Base-by-base conservation (phyloP, 371 early-diverging fungal genomes). In the Mortierella sp. region DNA sequence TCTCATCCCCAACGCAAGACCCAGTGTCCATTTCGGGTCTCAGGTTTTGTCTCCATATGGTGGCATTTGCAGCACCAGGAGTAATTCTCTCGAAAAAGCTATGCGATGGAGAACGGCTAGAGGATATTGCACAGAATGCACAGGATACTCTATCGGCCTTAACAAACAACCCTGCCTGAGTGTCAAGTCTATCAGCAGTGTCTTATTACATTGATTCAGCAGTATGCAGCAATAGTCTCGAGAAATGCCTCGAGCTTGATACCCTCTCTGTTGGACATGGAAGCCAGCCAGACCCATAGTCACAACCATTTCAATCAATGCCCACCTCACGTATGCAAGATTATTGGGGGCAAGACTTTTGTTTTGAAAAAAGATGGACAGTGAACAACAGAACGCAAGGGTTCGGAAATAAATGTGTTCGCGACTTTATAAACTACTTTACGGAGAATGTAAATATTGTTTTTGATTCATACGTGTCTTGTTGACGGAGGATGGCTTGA, bases 401-500 rank as follows among this genome's bases (percentile, higher is more conserved):
- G 15, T 10, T 4, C 15, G 10, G 43, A 15, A 43, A 43, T 43
- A 43, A 43, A 43, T 43, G 15, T 43, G 36, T 6, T 36, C 36
- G 36, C 36, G 4, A 36, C 36, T 36, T 36, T 3, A 36, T 36
- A 6, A 36, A 36, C 36, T 36, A 47, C 19, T 47, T 36, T n/a
- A 62, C 67, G 3, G 69, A 58, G 78, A 90, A 90, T 16, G 77
- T 57, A 69, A 83, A 90, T 4, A 84, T 82, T 3, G 89, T 87
- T 71, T 80, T 87, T 70, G 85, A 77, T 28, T 79, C 71, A 62
- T 89, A 89, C 7, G 77, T 81, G n/a, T 84, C 86, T 10, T 86
- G 88, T 62, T 76, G 77, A 60, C 82, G 72, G n/a, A 90, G 77
- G 58, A 90, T 62, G 3, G 86, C 88, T 32, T 86, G 83, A 47